Percentiles rank a stretch among this genome's conserved stretches.
Conservation (phyloP, 2,329 filamentous ascomycete species). For the Venturia oleaginea region DNA sequence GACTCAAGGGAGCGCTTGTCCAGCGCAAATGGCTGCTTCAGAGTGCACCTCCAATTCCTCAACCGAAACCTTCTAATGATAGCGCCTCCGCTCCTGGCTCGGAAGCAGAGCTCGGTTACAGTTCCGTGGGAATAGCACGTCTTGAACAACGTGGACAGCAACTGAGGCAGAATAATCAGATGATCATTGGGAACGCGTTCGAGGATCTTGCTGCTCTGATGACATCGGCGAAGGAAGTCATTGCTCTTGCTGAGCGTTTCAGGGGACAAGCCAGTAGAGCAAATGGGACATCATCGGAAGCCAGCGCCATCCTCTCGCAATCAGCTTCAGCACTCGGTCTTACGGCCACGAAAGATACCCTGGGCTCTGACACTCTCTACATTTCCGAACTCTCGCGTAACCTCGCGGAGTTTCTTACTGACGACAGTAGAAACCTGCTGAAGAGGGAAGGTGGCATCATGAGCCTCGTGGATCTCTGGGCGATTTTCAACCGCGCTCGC, state of each 20-base stretch:
- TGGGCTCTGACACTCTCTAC: conserved; percentile 80
- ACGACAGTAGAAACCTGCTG: conserved; percentile 70
- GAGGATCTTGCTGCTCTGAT: conserved; percentile 94
- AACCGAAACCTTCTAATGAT: conserved; percentile 35
- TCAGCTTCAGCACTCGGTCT: conserved; percentile 78
- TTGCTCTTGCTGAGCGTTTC: conserved; percentile 84
- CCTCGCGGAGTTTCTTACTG: conserved; percentile 79
- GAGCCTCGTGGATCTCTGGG: conserved; percentile 84
- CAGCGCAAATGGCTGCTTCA: conserved; percentile 95
- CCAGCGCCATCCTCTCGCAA: conserved; percentile 66
- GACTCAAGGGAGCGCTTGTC: conserved; percentile 76
- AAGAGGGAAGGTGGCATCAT: conserved; percentile 79
- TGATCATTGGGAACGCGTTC: conserved; percentile 87
- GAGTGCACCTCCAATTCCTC: conserved; percentile 79
- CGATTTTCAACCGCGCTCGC: conserved; percentile 84
- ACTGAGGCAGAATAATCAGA: conserved; percentile 83
- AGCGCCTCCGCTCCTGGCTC: conserved; percentile 19
- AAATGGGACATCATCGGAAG: conserved; percentile 44
- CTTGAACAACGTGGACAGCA: conserved; percentile 79
- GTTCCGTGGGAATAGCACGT: conserved; percentile 80
- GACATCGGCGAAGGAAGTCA: conserved; percentile 93
- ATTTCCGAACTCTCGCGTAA: conserved; percentile 79
- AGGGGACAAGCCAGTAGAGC: conserved; percentile 56
- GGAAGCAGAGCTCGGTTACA: conserved; percentile 27
- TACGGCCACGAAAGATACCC: conserved; percentile 91